phyloP scores from a whole-genome alignment of 2,329 filamentous ascomycete species.

The Diaporthe sp. region DNA sequence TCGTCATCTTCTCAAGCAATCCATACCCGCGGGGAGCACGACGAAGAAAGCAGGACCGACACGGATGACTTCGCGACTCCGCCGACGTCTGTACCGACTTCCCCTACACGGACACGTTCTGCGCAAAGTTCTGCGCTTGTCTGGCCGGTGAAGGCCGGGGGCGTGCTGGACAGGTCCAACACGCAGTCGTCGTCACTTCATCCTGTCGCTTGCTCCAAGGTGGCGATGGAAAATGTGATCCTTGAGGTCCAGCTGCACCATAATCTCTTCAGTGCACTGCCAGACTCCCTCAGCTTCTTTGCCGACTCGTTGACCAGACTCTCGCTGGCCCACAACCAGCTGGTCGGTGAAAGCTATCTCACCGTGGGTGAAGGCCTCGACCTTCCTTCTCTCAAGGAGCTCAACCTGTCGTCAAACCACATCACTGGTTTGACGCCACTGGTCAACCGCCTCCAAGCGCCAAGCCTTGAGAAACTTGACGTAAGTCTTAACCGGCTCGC shows the following conservation, averaged over 20 bases:
- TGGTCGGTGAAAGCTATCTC: conserved; percentile 74
- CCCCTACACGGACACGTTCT: conserved; percentile 59
- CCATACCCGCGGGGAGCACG: conserved; percentile 41
- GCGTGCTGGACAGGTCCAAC: conserved; percentile 76
- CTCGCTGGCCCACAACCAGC: conserved; percentile 80
- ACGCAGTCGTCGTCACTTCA: conserved; percentile 71
- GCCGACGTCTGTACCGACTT: conserved; percentile 63
- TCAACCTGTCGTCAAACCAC: conserved; percentile 80
- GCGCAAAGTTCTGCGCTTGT: conserved; percentile 58
- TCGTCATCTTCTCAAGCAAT: conserved; percentile 2
- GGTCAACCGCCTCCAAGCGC: conserved; percentile 75
- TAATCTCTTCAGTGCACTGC: conserved; percentile 79
- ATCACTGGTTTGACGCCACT: conserved; percentile 78
- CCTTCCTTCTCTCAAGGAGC: conserved; percentile 79
- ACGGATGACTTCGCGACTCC: conserved; percentile 67
- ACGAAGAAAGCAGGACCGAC: conserved; percentile 62
- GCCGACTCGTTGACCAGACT: conserved; percentile 76
- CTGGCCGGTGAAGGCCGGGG: conserved; percentile 68
- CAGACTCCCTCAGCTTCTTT: conserved; percentile 77
- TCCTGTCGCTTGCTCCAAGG: conserved; percentile 65
- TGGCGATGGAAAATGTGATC: conserved; percentile 63
- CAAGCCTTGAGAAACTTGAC: conserved; percentile 80
- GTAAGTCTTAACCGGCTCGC: conserved; percentile 85
- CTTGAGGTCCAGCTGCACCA: conserved; percentile 76
- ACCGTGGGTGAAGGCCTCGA: conserved; percentile 65